These are phyloP conservation scores for Eucalyptus albens DNA, from an alignment of 345 rosid species.

Conservation along the genomic window DNA sequence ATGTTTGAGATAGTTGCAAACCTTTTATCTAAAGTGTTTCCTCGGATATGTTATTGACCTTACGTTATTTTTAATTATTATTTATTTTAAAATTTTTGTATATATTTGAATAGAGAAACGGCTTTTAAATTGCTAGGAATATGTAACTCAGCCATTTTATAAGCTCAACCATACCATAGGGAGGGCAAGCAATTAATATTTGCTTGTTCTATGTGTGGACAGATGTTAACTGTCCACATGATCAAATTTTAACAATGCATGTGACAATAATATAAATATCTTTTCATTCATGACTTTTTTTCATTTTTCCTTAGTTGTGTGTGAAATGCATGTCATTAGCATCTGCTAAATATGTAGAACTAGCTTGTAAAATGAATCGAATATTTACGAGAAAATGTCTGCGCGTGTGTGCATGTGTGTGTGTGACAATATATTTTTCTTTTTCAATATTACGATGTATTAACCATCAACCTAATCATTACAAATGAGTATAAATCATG, in stretches of 20 bases:
- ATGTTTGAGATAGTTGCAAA: too few species aligned
- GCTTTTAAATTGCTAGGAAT: not conserved
- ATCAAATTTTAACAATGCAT: not conserved
- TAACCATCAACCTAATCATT: not conserved
- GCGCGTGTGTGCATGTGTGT: fast-evolving
- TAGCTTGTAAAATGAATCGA: not conserved
- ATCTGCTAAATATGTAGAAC: not conserved
- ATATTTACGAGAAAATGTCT: too few species aligned
- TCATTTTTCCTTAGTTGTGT: not conserved
- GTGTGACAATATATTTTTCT: not conserved
- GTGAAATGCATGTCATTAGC: not conserved
- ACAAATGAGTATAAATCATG: not conserved
- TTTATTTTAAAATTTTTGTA: too few species aligned
- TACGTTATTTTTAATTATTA: too few species aligned
- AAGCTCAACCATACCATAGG: not conserved
- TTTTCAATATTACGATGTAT: not conserved
- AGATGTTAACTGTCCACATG: not conserved
- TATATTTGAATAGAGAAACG: not conserved
- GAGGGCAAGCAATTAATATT: not conserved
- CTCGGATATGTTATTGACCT: too few species aligned
- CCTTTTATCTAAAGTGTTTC: too few species aligned
- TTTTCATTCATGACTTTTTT: not conserved
- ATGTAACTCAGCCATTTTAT: not conserved
- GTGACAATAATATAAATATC: not conserved
- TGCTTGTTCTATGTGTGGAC: not conserved